Percentiles rank a stretch among this genome's conserved stretches.
phyloP scores from a whole-genome alignment of 768 basidiomycete genomes.

The Mycena alexandri region DNA sequence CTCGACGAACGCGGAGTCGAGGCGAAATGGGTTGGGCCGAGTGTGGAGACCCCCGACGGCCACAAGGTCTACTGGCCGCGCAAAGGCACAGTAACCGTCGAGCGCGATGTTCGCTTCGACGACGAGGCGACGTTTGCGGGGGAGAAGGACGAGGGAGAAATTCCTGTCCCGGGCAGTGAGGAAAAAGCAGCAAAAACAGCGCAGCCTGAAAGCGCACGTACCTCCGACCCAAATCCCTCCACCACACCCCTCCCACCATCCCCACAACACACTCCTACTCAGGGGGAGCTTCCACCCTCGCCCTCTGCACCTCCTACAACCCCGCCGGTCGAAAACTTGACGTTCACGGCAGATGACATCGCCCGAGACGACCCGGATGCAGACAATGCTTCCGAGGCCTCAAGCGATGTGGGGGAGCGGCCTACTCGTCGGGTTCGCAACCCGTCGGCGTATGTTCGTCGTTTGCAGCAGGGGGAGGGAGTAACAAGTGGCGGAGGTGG shows the following conservation, averaged over 20 bases:
- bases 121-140: conserved; percentile 28
- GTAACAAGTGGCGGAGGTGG: not conserved
- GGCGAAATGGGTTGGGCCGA: conserved; percentile 18
- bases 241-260: conserved; percentile 14
- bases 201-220: conserved; percentile 25
- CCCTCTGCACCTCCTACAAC: conserved; percentile 5
- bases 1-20: conserved; percentile 16
- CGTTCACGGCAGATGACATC: conserved; percentile 24
- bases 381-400: conserved; percentile 8
- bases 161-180: not conserved
- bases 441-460: conserved; percentile 24
- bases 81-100: conserved; percentile 32
- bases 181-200: conserved; percentile 4
- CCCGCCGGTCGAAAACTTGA: not conserved
- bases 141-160: not conserved
- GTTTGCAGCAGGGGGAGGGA: conserved; percentile 21
- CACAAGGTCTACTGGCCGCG: conserved; percentile 39
- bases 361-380: conserved; percentile 20
- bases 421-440: conserved; percentile 16
- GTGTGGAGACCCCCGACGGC: conserved; percentile 24
- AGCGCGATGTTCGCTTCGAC: conserved; percentile 29
- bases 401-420: conserved; percentile 27
- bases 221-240: conserved; percentile 17
- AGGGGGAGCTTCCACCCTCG: conserved; percentile 11
- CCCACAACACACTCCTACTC: conserved; percentile 1